These are phyloP conservation scores for Aspergillus funiculosus DNA, from an alignment of 495 filamentous ascomycete genomes.

Conservation along the genomic window DNA sequence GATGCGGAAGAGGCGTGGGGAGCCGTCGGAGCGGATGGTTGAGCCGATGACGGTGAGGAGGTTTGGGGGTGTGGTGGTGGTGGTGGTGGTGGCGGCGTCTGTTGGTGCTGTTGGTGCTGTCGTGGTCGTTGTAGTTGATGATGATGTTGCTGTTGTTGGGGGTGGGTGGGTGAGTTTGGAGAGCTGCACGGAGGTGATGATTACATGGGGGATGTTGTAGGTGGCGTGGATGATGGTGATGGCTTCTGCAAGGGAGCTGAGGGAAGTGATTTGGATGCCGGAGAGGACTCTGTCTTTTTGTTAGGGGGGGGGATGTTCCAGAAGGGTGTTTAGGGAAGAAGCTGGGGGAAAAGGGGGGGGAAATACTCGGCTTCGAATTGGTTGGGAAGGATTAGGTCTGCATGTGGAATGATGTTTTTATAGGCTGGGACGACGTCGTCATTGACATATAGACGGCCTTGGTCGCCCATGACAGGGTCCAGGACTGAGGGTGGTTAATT, in stretches of 20 bases:
- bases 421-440: slow-evolving; percentile 90
- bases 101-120: too few relatives aligned
- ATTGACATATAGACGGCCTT: slow-evolving; percentile 82
- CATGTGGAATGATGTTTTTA: slow-evolving; percentile 66
- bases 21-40: slow-evolving; percentile 53
- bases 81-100: too few relatives aligned
- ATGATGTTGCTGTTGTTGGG: slow-evolving; percentile 29
- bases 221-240: slow-evolving; percentile 69
- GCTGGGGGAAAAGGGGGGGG: slow-evolving; percentile 5
- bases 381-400: slow-evolving; percentile 91
- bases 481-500: slow-evolving; percentile 54
- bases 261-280: slow-evolving; percentile 71
- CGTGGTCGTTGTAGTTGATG: not conserved
- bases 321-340: not conserved
- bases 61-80: slow-evolving; percentile 36
- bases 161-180: slow-evolving; percentile 29
- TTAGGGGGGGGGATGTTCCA: too few relatives aligned
- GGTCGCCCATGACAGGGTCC: slow-evolving; percentile 97
- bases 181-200: slow-evolving; percentile 80
- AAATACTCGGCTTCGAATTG: slow-evolving; percentile 94
- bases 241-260: slow-evolving; percentile 62
- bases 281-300: slow-evolving; percentile 61
- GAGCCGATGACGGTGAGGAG: slow-evolving; percentile 75
- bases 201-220: slow-evolving; percentile 78
- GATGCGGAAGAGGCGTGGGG: slow-evolving; percentile 73